Percentiles rank a stretch among this genome's conserved stretches.
Conservation (phyloP, 306 rosid species). For the Albizia julibrissin region DNA sequence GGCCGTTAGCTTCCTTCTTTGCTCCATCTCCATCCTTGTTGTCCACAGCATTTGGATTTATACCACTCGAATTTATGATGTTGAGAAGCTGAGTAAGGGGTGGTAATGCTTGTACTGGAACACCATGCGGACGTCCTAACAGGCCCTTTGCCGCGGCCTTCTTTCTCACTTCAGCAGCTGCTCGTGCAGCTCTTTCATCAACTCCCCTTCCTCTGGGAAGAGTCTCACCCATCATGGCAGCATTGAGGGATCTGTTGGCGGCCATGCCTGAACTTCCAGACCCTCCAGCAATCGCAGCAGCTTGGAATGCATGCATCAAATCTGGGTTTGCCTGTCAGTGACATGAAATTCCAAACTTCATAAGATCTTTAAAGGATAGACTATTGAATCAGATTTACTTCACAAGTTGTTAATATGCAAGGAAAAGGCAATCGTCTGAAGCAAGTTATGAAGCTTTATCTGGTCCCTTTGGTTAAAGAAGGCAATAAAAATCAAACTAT, state of each 20-base stretch:
- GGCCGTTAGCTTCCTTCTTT: constrained; percentile 45
- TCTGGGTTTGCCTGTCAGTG: constrained; percentile 79
- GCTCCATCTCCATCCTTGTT: constrained; percentile 55
- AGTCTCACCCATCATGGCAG: constrained; percentile 74
- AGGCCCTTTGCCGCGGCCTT: constrained; percentile 94
- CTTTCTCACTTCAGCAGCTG: constrained; percentile 91
- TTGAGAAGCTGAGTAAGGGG: constrained; percentile 80
- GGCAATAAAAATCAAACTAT: background rate
- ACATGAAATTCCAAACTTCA: constrained; percentile 8
- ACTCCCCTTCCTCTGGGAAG: constrained; percentile 88
- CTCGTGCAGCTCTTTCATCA: constrained; percentile 95
- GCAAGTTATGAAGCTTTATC: background rate
- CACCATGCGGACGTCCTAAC: constrained; percentile 75
- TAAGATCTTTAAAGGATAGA: background rate
- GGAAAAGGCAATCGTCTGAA: background rate
- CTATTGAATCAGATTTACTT: background rate
- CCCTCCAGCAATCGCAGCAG: constrained; percentile 83
- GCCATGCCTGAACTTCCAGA: constrained; percentile 75
- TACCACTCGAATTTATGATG: constrained; percentile 63
- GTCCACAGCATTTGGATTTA: constrained; percentile 50
- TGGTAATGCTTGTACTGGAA: constrained; percentile 84
- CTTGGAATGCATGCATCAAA: constrained; percentile 91
- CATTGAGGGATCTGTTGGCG: constrained; percentile 73
- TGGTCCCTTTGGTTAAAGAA: background rate
- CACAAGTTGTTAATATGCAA: background rate